Evolutionary conservation across 352 stramenopile genomes (phyloP), one percentile per base, ranked within the genome.

Genomic region (Pythium dissotocum): DNA sequence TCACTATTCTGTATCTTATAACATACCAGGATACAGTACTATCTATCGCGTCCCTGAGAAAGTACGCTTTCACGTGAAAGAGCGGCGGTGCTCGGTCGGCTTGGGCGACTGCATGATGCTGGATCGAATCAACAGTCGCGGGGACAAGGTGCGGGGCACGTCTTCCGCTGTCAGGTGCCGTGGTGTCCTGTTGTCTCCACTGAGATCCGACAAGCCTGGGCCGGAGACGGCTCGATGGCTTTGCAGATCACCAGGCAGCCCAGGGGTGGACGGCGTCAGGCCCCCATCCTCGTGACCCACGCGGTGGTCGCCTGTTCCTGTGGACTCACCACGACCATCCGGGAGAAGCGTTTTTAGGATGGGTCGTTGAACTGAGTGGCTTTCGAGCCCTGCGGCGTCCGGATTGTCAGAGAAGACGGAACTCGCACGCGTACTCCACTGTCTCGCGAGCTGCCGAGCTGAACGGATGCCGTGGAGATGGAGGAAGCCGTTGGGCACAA

Each of bases 401-500:
- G 49, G 49, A n/a, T 14, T 56, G n/a, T 16, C 26, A 3, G 12
- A 9, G 49, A 33, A 36, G 2, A 56, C 7, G 1, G 49, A 56
- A 12, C 28, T 56, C 3, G 49, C 8, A 9, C 49, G 49, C 2
- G 49, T 26, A 1, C 24, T 38, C 6, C 44, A n/a, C 13, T 52
- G 44, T 21, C 32, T 52, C n/a, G n/a, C 14, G n/a, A 52, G 18
- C 18, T 52, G 44, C 7, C 44, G 18, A n/a, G 2, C 6, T 2
- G n/a, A 30, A 4, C 36, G 49, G 49, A 56, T 24, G 6, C 69
- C 69, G 32, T 71, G 63, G 7, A 71, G 53, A 26, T 75, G 63
- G 18, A 84, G 49, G 36, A 80, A 71, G 0, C 82, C 82, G 16
- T 90, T 90, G 1, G 82, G 71, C 16, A 88, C 73, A 28, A 90